Percentiles rank a stretch among this genome's conserved stretches.
These are phyloP conservation scores for Eutrema yunnanense DNA, from an alignment of 345 rosid genomes.

Conservation along the genomic window DNA sequence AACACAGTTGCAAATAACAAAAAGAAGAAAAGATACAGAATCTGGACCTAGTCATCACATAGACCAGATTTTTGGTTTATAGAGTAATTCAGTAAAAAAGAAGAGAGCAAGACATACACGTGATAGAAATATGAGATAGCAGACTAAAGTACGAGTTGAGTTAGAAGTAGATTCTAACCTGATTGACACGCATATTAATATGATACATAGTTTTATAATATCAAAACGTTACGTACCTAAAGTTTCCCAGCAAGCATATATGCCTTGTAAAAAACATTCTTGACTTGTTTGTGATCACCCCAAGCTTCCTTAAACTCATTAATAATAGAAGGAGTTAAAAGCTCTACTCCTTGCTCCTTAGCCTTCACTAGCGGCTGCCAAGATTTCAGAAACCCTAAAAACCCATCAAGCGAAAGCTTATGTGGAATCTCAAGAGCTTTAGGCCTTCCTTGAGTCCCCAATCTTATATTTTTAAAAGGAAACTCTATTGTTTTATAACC, in stretches of 20 bases:
- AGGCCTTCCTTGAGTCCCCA: conserved; percentile 50
- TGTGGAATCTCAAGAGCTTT: conserved; percentile 40
- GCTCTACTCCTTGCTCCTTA: conserved; percentile 46
- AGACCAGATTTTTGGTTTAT: too few relatives aligned
- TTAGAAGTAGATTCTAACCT: too few relatives aligned
- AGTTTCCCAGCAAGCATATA: conserved; percentile 49
- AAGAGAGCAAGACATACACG: too few relatives aligned
- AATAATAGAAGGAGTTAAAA: conserved; percentile 34
- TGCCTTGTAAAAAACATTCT: conserved; percentile 36
- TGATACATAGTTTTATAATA: neutral
- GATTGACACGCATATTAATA: neutral
- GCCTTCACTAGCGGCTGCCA: conserved; percentile 42
- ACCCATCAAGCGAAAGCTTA: conserved; percentile 44
- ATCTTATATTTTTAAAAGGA: conserved; percentile 44
- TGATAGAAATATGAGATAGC: too few relatives aligned
- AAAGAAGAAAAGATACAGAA: too few relatives aligned
- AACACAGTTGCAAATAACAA: too few relatives aligned
- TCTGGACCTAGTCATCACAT: too few relatives aligned
- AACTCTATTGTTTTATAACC: conserved; percentile 49
- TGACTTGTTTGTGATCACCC: conserved; percentile 42
- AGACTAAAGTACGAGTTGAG: too few relatives aligned
- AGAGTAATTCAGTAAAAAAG: too few relatives aligned
- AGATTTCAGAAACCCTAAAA: conserved; percentile 38
- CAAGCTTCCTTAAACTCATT: conserved; percentile 44
- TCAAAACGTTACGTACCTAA: neutral